Evolutionary conservation across 1,284 basidiomycete genomes (phyloP), one percentile per base, ranked within the genome.

Genomic region (Malassezia sp.): DNA sequence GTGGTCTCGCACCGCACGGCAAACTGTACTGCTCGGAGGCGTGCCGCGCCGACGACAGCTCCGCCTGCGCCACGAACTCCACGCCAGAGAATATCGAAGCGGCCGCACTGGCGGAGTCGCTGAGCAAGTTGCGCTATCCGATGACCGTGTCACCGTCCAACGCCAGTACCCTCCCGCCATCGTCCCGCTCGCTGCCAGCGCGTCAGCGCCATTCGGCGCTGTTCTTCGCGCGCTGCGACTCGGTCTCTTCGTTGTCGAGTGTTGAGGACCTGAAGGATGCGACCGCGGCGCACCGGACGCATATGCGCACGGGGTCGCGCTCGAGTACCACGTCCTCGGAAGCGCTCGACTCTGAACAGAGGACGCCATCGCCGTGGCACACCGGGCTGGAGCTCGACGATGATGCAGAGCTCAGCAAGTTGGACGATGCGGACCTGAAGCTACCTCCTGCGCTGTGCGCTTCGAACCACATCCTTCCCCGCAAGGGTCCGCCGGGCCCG

Each of bases 121-220:
- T 50, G 14, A 26, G 27, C 5, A 21, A 36, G 22, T 32, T 50
- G 4, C 35, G 48, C 14, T 50, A 50, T 24, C 42, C 42, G 11
- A 50, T 45, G 42, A 45, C 42, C 4, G 36, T 45, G 4, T 50
- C 48, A 9, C 48, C 48, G n/a, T n/a, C n/a, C n/a, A n/a, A n/a
- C n/a, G n/a, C n/a, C n/a, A n/a, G n/a, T n/a, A n/a, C n/a, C n/a
- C n/a, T n/a, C n/a, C n/a, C n/a, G n/a, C n/a, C n/a, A n/a, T n/a
- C n/a, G n/a, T n/a, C n/a, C n/a, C n/a, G n/a, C n/a, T n/a, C n/a
- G n/a, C n/a, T n/a, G n/a, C n/a, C 27, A 8, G 27, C 27, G 14
- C 7, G 27, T 28, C 27, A 8, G 27, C 27, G 27, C 27, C 27
- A 8, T 8, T 7, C 23, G 9, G 10, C 24, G 2, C 27, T 38